Conservation (phyloP, 768 basidiomycete genomes). For the Scleroderma bovista region DNA sequence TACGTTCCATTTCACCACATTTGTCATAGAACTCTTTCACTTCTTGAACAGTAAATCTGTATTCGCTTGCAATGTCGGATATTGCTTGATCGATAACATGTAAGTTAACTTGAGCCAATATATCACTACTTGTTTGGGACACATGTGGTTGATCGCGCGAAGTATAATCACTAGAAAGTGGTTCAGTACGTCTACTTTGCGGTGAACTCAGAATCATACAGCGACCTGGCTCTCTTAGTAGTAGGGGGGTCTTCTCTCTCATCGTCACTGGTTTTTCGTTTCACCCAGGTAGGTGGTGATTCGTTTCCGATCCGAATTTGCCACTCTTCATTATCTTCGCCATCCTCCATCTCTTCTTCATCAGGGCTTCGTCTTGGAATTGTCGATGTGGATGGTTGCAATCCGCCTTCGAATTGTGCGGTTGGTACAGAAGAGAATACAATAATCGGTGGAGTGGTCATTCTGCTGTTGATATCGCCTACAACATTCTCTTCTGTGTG, state of each 20-base stretch:
- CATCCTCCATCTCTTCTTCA: slow-evolving; percentile 66
- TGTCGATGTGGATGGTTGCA: slow-evolving; percentile 24
- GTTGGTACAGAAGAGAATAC: slow-evolving; percentile 13
- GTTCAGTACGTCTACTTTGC: background rate
- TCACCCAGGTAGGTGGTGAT: slow-evolving; percentile 66
- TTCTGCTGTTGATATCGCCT: slow-evolving; percentile 7
- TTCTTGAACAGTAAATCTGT: slow-evolving; percentile 68
- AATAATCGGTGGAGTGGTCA: slow-evolving; percentile 18
- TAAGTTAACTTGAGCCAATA: slow-evolving; percentile 20
- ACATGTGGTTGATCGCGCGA: slow-evolving; percentile 2
- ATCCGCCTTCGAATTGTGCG: slow-evolving; percentile 14
- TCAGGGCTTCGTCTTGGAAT: slow-evolving; percentile 38
- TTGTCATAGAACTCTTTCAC: slow-evolving; percentile 75
- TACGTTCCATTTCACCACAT: slow-evolving; percentile 65
- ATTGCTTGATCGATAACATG: slow-evolving; percentile 67
- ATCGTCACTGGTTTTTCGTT: slow-evolving; percentile 46
- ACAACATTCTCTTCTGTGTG: slow-evolving; percentile 15
- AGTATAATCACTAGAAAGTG: slow-evolving; percentile 1
- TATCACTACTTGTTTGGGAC: slow-evolving; percentile 6
- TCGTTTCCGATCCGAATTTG: slow-evolving; percentile 55
- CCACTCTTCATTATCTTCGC: slow-evolving; percentile 57
- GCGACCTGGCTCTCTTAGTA: slow-evolving; percentile 40
- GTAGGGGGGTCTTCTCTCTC: slow-evolving; percentile 17
- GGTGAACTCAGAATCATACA: slow-evolving; percentile 27
- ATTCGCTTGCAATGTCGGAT: slow-evolving; percentile 60